Base-by-base conservation (phyloP, 768 basidiomycete genomes). In the Serendipita sp. region DNA sequence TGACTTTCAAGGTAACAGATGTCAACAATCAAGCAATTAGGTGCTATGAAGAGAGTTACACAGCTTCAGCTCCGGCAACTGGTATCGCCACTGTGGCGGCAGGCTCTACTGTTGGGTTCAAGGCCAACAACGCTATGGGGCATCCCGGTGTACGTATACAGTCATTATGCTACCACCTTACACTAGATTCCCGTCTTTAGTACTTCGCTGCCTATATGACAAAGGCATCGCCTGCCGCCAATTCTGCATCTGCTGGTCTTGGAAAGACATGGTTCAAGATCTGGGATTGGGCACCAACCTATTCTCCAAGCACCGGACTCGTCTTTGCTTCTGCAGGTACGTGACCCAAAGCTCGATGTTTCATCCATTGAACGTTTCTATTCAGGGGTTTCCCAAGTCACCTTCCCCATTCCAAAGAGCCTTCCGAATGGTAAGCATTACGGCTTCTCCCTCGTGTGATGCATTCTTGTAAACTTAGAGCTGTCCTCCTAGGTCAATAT, bases 11-110 rank as follows among this genome's bases (percentile, higher is more conserved):
- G 73, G 70, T 74, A 64, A 73, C 73, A 62, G 69, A 70, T 67
- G 72, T 72, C 7, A 73, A 70, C 4, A 68, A 68, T 65, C 64
- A 66, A 54, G 71, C 70, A 68, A 69, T 74, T 65, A 72, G 74
- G 60, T 75, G 73, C 72, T 74, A 73, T 68, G 73, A 75, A 66
- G 68, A 71, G 54, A 69, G 70, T 63, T 41, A 71, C 52, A 52
- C 63, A 16, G 68, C 68, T 67, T 72, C 70, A 10, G 67, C 71
- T 28, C 68, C 65, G 13, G 45, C 44, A 34, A 73, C 73, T 3
- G 16, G 47, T 23, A 73, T 68, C 41, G 66, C 70, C 23, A 70
- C 69, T 48, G 72, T 74, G 44, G 51, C 63, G 10, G 74, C 74
- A 2, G 74, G 74, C 4, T 44, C 66, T 8, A 68, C 69, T 8